A percentile compares a stretch with the other conserved stretches of the same genome.
These are phyloP conservation scores for Zopfia rhizophila DNA, from an alignment of 2,329 filamentous ascomycete species.

Conservation along the genomic window DNA sequence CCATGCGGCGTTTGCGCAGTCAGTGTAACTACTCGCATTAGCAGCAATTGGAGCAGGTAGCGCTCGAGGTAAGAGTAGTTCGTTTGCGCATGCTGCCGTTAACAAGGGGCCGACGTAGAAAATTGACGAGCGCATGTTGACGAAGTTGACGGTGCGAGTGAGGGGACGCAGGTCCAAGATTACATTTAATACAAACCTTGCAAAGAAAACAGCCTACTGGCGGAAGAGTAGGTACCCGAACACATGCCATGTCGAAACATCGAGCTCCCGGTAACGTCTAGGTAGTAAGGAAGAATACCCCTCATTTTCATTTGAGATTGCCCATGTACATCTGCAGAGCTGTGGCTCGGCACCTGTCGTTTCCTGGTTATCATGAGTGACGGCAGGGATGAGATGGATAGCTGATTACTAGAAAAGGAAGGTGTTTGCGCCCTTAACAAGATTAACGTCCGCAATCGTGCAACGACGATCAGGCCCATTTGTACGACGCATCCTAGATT, in stretches of 20 bases:
- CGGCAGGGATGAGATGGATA: constrained; percentile 4
- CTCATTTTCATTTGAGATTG: constrained; percentile 8
- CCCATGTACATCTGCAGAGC: background rate
- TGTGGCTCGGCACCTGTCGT: constrained; percentile 11
- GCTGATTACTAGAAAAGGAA: constrained; percentile 15
- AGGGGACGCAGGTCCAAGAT: constrained; percentile 3
- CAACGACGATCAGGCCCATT: no score
- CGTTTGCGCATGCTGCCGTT: constrained; percentile 33
- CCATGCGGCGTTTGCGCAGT: constrained; percentile 53
- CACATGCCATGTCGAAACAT: background rate
- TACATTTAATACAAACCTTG: constrained; percentile 7
- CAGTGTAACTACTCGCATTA: constrained; percentile 45
- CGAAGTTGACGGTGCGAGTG: background rate
- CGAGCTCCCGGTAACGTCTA: constrained; percentile 39
- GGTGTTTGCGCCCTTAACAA: no score
- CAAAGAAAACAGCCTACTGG: background rate
- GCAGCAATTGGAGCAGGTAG: constrained; percentile 41
- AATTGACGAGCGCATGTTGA: constrained; percentile 1
- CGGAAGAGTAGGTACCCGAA: constrained; percentile 3
- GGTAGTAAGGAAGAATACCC: constrained; percentile 32
- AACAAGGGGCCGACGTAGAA: constrained; percentile 25
- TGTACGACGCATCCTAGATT: no score
- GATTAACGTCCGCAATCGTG: no score
- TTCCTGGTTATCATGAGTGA: constrained; percentile 6
- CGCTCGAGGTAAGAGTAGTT: constrained; percentile 37